These are phyloP conservation scores for Bertia moriformis DNA, from an alignment of 2,329 filamentous ascomycete species.

Conservation along the genomic window DNA sequence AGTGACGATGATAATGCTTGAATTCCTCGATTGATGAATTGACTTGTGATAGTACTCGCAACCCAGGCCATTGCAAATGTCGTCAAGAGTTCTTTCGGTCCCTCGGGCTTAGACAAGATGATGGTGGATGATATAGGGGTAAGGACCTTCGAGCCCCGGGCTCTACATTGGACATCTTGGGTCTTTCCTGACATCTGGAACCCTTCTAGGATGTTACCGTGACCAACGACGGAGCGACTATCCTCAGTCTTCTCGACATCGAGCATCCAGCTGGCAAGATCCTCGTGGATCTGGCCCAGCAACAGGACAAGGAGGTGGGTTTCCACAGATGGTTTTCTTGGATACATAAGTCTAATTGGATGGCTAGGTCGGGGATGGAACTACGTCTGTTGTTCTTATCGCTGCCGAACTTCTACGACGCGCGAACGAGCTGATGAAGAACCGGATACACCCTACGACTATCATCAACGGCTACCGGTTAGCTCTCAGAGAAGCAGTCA, in stretches of 20 bases:
- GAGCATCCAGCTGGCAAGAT: constrained; percentile 98
- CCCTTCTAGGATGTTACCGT: constrained; percentile 74
- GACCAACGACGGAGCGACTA: constrained; percentile 96
- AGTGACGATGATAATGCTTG: constrained; percentile 15
- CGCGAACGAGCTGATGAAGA: constrained; percentile 97
- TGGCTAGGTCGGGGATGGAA: constrained; percentile 73
- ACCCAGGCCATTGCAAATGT: constrained; percentile 97
- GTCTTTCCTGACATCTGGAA: constrained; percentile 5
- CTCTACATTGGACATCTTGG: constrained; percentile 8
- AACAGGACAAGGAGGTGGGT: constrained; percentile 78
- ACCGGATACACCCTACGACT: constrained; percentile 97
- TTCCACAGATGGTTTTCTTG: background rate
- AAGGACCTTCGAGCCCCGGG: constrained; percentile 18
- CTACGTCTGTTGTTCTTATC: constrained; percentile 93
- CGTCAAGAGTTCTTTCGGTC: constrained; percentile 95
- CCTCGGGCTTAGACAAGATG: constrained; percentile 97
- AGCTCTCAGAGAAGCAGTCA: constrained; percentile 86
- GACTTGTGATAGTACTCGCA: constrained; percentile 57
- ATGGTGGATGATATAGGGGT: constrained; percentile 99
- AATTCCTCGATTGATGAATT: constrained; percentile 1
- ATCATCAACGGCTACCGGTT: constrained; percentile 98
- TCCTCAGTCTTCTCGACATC: constrained; percentile 85
- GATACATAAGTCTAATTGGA: background rate
- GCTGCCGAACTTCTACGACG: constrained; percentile 85
- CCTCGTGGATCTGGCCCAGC: constrained; percentile 88